Evolutionary conservation across 1,139 yeast genomes (phyloP).

Genomic region (Geotrichum carabidarum): DNA sequence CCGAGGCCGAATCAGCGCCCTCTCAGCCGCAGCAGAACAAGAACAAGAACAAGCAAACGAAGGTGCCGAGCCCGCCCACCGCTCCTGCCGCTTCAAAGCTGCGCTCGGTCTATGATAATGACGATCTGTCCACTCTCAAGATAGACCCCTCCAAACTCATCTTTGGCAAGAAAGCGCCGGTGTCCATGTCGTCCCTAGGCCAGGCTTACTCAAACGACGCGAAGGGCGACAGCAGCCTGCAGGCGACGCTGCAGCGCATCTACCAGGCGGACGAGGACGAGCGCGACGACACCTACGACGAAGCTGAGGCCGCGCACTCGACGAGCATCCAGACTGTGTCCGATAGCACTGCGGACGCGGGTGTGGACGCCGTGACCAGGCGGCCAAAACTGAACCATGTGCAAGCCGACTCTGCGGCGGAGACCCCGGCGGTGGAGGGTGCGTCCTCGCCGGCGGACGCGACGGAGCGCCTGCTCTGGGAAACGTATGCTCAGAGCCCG

Average conservation of each 20-base stretch:
- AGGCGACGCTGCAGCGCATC: slow-evolving; percentile 58
- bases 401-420: slow-evolving; percentile 25
- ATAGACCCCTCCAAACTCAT: slow-evolving; percentile 23
- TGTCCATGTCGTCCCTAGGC: slow-evolving; percentile 11
- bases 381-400: slow-evolving; percentile 15
- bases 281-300: slow-evolving; percentile 80
- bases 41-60: slow-evolving; percentile 15
- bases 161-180: slow-evolving; percentile 34
- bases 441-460: slow-evolving; percentile 25
- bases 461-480: slow-evolving; percentile 55
- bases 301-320: slow-evolving; percentile 47
- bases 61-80: slow-evolving; percentile 22
- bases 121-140: slow-evolving; percentile 34
- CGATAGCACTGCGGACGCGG: slow-evolving; percentile 20
- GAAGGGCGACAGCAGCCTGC: slow-evolving; percentile 45
- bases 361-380: slow-evolving; percentile 28
- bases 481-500: slow-evolving; percentile 46
- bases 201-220: slow-evolving; percentile 22
- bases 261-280: slow-evolving; percentile 73
- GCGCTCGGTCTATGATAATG: slow-evolving; percentile 35
- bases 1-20: neutral
- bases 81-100: slow-evolving; percentile 7
- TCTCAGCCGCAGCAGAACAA: slow-evolving; percentile 5
- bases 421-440: neutral
- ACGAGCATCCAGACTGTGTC: slow-evolving; percentile 37